Base-by-base conservation (phyloP, 2,329 filamentous ascomycete species). In the Aspergillus aculeatus region DNA sequence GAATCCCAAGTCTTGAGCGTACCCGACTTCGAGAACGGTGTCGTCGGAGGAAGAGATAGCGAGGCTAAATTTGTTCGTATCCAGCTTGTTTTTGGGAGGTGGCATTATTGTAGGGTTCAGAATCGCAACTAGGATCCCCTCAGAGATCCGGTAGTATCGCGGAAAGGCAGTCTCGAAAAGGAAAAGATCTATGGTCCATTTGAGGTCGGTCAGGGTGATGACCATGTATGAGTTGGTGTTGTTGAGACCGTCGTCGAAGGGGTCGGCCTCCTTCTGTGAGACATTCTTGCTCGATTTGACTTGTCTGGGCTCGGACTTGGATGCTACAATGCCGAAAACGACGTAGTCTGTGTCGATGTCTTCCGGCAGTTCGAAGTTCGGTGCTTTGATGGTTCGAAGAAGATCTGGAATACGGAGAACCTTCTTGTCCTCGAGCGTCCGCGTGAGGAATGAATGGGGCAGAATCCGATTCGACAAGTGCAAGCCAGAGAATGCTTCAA, bases 81-180 rank as follows among this genome's bases (percentile, higher is more conserved):
- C 90, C 16, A 86, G 82, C 61, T 87, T 87, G 21, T 88, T 85
- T 1, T 86, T 86, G 0, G 90, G 89, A 0, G 94, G 94, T 3
- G 94, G 92, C 87, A 99, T 91, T 67, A 98, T 89, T 19, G 82
- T 87, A 1, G 95, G 95, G 71, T 99, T 99, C 31, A 99, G 82
- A 26, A 99, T 90, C 5, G 94, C 95, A 58, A 99, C 82, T 1
- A 98, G 84, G 0, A 93, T 97, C n/a, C 95, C 95, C 2, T 91
- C 85, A 0, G 88, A 88, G n/a, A 98, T 81, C 72, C 96, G 96
- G 89, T 94, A 98, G 79, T 95, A 99, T 57, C 90, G 87, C 16
- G 91, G 89, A 69, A 98, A 97, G 6, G 92, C 96, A 0, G 89
- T 87, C 68, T 91, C 90, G 76, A 99, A 99, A 14, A 99, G 84